Percentiles rank a stretch among this genome's conserved stretches.
Evolutionary conservation across 495 filamentous ascomycete species (phyloP).

Genomic region (Aspergillus steynii): DNA sequence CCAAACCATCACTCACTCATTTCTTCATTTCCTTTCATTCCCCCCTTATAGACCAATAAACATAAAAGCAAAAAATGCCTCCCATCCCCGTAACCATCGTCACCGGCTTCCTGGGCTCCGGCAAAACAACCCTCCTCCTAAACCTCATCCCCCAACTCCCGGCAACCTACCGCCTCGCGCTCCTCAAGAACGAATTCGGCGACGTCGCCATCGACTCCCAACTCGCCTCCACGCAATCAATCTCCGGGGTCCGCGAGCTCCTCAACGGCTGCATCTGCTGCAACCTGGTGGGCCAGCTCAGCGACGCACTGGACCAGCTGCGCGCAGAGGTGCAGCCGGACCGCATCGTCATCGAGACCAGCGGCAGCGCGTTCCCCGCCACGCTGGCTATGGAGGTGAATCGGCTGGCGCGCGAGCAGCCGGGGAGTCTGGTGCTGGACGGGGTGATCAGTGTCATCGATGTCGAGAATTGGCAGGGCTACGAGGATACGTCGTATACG

Average conservation of each 20-base stretch:
- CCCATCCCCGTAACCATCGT: conserved; percentile 90
- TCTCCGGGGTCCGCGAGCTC: conserved; percentile 87
- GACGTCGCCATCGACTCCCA: conserved; percentile 92
- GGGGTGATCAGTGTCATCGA: conserved; percentile 92
- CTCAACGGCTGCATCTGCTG: conserved; percentile 98
- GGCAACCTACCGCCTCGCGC: conserved; percentile 75
- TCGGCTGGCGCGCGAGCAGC: conserved; percentile 59
- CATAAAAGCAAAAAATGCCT: conserved; percentile 37
- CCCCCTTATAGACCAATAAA: not conserved
- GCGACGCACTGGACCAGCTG: conserved; percentile 74
- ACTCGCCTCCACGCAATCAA: conserved; percentile 74
- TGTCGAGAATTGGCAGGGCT: conserved; percentile 96
- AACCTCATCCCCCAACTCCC: conserved; percentile 87
- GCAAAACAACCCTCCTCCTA: conserved; percentile 90
- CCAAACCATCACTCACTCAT: not conserved
- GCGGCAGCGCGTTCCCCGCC: conserved; percentile 82
- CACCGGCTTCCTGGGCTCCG: conserved; percentile 92
- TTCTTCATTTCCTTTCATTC: not conserved
- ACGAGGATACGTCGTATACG: conserved; percentile 87
- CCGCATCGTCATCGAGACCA: conserved; percentile 91
- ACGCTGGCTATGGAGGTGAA: conserved; percentile 94
- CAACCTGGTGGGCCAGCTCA: conserved; percentile 90
- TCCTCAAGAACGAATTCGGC: conserved; percentile 98
- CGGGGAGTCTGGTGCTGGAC: conserved; percentile 71
- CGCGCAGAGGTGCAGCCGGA: conserved; percentile 62